Conservation (phyloP, 164 flowering plant species). For the Buxus sempervirens region DNA sequence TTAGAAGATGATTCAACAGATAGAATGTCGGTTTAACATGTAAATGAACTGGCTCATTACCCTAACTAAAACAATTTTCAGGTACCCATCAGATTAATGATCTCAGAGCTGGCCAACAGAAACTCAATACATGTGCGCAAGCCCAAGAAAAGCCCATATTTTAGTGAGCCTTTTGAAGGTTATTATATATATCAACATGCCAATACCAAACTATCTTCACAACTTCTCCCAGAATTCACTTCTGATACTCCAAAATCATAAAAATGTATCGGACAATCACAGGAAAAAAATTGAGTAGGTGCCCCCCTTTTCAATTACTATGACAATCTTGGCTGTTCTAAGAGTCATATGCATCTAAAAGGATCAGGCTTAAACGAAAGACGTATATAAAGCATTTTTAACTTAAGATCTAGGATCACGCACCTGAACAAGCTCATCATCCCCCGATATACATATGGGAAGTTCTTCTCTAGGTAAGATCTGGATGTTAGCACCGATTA, state of each 20-base stretch:
- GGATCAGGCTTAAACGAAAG: not conserved
- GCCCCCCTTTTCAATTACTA: not conserved
- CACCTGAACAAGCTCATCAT: constrained; percentile 89
- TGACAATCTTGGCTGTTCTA: not conserved
- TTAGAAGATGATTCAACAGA: too few relatives aligned
- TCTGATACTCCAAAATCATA: not conserved
- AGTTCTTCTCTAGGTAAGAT: constrained; percentile 68
- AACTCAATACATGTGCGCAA: not conserved
- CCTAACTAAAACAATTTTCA: not conserved
- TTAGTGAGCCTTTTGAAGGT: not conserved
- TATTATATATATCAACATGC: not conserved
- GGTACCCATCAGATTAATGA: not conserved
- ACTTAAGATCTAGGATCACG: constrained; percentile 16
- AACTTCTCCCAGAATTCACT: not conserved
- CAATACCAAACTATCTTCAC: not conserved
- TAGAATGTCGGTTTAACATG: not conserved
- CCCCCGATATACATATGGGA: constrained; percentile 45
- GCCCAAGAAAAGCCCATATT: not conserved
- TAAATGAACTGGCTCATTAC: not conserved
- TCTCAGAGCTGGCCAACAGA: not conserved
- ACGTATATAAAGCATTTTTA: not conserved
- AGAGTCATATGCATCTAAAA: not conserved
- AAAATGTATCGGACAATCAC: not conserved
- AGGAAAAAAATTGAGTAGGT: not conserved
- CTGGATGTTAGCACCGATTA: constrained; percentile 69